Evolutionary conservation across 352 stramenopile species (phyloP).

Genomic region (Lagenidium giganteum): DNA sequence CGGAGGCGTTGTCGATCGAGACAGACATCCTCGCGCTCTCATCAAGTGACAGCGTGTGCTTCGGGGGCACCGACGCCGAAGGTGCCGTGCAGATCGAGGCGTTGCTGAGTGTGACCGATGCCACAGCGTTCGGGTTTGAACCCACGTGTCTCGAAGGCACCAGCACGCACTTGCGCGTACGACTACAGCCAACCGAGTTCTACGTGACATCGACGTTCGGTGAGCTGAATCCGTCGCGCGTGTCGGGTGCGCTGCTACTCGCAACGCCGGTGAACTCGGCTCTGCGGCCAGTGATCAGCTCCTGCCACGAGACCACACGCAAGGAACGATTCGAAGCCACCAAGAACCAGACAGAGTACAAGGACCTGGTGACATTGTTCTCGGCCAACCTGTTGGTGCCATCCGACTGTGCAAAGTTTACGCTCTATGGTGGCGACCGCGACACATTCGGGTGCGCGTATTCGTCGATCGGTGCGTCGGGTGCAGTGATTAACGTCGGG

Average conservation of each 20-base stretch:
- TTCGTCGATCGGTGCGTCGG: slow-evolving; percentile 22
- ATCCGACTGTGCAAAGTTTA: slow-evolving; percentile 19
- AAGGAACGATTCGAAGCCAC: slow-evolving; percentile 12
- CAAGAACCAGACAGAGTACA: slow-evolving; percentile 11
- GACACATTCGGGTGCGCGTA: slow-evolving; percentile 28
- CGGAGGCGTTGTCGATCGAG: slow-evolving; percentile 10
- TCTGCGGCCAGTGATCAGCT: slow-evolving; percentile 16
- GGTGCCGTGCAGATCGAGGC: slow-evolving; percentile 28
- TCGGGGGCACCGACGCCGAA: slow-evolving; percentile 28
- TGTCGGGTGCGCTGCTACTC: slow-evolving; percentile 20
- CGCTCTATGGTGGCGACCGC: slow-evolving; percentile 14
- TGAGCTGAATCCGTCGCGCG: slow-evolving; percentile 26
- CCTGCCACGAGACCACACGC: slow-evolving; percentile 8
- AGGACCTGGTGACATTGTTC: slow-evolving; percentile 17
- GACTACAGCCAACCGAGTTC: slow-evolving; percentile 27
- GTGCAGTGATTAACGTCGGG: slow-evolving; percentile 14
- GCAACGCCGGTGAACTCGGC: slow-evolving; percentile 14
- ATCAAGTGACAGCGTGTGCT: slow-evolving; percentile 19
- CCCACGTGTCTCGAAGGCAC: slow-evolving; percentile 15
- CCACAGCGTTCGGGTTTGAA: slow-evolving; percentile 19
- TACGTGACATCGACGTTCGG: slow-evolving; percentile 19
- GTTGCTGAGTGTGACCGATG: slow-evolving; percentile 16
- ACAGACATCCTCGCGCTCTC: slow-evolving; percentile 20
- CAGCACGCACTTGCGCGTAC: slow-evolving; percentile 23
- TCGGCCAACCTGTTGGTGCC: slow-evolving; percentile 20